Base-by-base conservation (phyloP, 495 filamentous ascomycete species). In the Lophiotrema nucula region DNA sequence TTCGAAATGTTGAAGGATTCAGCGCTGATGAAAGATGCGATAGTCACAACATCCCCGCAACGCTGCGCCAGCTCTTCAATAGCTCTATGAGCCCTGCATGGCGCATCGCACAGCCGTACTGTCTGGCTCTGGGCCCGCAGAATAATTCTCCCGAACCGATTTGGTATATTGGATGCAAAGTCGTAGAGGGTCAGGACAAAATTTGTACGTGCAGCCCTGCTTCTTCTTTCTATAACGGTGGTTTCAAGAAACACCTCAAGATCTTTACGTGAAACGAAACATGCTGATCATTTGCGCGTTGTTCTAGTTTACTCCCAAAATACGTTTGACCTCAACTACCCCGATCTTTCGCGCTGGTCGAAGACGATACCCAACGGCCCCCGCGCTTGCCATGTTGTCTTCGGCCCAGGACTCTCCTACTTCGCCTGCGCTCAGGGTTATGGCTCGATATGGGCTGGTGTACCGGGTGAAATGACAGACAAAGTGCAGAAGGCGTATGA, bases 401-500 rank as follows among this genome's bases (percentile, higher is more conserved):
- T 66, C 25, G 63, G 63, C 4, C 41, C 57, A 1, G 49, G 43
- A 12, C 33, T 53, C 19, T 49, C 26, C 22, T 66, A 54, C 53
- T 66, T 58, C 38, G 63, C 58, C 1, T 49, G 38, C n/a, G 57
- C 63, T 10, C 58, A 45, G 21, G 56, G 63, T 6, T 19, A 37
- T 4, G 63, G 63, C 3, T 66, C 63, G 13, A 54, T 62, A 35
- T 66, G 63, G 63, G 58, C 57, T 5, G 63, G 58, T 2, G 44
- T 62, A n/a, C 52, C 58, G 2, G 39, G 19, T 0, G 63, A 66
- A 12, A 33, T 66, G 53, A 58, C n/a, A 5, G 63, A 66, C 27
- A 66, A 66, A 27, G 53, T 66, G 41, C 57, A 61, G 47, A 66
- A 66, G 46, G 63, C 63, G 13, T 62, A 31, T 47, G 63, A 66